Evolutionary conservation across 2,329 filamentous ascomycete species (phyloP).

Genomic region (Colletotrichum musicola): DNA sequence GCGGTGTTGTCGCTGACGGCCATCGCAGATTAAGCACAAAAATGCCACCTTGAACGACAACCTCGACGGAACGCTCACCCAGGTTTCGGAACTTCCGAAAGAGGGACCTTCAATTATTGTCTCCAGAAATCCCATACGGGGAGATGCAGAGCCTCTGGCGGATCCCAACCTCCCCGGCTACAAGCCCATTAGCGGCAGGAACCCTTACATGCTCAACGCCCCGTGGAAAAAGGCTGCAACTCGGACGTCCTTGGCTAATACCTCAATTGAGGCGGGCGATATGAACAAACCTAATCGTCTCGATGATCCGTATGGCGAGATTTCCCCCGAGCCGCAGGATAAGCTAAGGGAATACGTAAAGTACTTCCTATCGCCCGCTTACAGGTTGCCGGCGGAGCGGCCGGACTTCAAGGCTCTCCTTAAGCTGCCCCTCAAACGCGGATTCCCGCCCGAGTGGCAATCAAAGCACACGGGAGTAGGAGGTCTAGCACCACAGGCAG

Average conservation of each 20-base stretch:
- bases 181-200: not conserved
- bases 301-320: too few relatives aligned
- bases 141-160: constrained; percentile 41
- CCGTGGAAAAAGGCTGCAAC: too few relatives aligned
- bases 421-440: constrained; percentile 21
- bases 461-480: constrained; percentile 15
- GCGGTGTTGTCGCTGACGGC: constrained; percentile 4
- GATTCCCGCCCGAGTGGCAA: constrained; percentile 8
- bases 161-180: not conserved
- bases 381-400: constrained; percentile 20
- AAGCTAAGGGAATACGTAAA: constrained; percentile 7
- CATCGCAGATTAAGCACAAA: constrained; percentile 39
- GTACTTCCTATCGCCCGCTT: not conserved
- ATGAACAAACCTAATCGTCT: too few relatives aligned
- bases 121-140: constrained; percentile 41
- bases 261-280: too few relatives aligned
- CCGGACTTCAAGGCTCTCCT: constrained; percentile 29
- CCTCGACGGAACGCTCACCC: constrained; percentile 53
- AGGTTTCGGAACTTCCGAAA: constrained; percentile 40
- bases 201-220: too few relatives aligned
- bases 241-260: too few relatives aligned
- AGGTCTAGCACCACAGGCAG: constrained; percentile 1
- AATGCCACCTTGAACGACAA: constrained; percentile 54
- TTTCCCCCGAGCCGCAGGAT: not conserved
- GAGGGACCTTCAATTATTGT: constrained; percentile 41